These are phyloP conservation scores for Anthoceros angustus DNA, from an alignment of 225 moss, liverwort and hornwort genomes.

Conservation along the genomic window DNA sequence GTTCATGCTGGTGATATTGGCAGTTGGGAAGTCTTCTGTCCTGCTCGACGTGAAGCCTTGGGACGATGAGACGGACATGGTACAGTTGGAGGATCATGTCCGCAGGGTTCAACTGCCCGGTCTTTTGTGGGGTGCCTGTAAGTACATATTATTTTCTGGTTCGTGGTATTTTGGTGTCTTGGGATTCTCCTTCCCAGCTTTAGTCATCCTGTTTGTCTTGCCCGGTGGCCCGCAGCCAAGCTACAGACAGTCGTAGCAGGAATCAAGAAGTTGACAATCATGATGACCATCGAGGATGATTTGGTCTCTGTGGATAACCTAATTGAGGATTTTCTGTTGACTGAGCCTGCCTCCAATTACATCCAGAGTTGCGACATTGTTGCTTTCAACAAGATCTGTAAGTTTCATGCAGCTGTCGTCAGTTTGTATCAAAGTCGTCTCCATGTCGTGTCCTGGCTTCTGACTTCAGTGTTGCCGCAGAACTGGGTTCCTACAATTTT, in stretches of 20 bases:
- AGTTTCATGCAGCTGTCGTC: constrained; percentile 8
- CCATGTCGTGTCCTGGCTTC: too few species aligned
- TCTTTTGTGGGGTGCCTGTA: constrained; percentile 70
- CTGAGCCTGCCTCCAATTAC: constrained; percentile 54
- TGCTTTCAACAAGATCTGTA: constrained; percentile 95
- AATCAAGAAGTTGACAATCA: constrained; percentile 86
- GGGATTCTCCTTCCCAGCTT: background rate
- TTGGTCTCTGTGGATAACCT: constrained; percentile 68
- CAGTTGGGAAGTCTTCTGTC: constrained; percentile 44
- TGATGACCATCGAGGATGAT: constrained; percentile 88
- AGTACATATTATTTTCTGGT: constrained; percentile 2
- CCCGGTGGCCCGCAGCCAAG: constrained; percentile 31
- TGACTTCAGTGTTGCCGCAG: too few species aligned
- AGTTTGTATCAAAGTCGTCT: too few species aligned
- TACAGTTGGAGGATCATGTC: constrained; percentile 43
- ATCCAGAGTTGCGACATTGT: constrained; percentile 94
- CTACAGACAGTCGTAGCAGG: constrained; percentile 63
- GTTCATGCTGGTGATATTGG: background rate
- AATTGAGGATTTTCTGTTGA: constrained; percentile 57
- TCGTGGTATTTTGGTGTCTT: background rate
- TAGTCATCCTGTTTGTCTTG: background rate
- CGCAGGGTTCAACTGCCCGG: constrained; percentile 41
- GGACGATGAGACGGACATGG: constrained; percentile 76
- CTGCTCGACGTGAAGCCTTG: constrained; percentile 80
- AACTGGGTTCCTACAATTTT: too few species aligned